Percentiles rank a stretch among this genome's conserved stretches.
phyloP scores from a whole-genome alignment of 1,284 basidiomycete species.

The Coniophora puteana region DNA sequence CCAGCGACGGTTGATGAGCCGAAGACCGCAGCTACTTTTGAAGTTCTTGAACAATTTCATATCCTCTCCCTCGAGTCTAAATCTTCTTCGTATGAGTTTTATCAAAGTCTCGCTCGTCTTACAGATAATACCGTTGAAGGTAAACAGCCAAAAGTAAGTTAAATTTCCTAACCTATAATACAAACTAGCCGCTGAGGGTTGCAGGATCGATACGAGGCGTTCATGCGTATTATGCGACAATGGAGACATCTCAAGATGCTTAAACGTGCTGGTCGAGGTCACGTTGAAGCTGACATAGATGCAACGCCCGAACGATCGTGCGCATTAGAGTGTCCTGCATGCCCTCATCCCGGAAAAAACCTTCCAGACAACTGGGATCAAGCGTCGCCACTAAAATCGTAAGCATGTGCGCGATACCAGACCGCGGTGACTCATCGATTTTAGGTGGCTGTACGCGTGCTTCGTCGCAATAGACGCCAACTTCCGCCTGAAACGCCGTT shows the following conservation, averaged over 20 bases:
- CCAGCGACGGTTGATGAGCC: conserved; percentile 9
- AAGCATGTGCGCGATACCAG: background rate
- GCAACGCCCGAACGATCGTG: background rate
- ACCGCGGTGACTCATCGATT: background rate
- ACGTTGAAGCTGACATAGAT: background rate
- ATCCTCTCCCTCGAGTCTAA: conserved; percentile 11
- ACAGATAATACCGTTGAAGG: conserved; percentile 15
- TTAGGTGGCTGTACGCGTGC: background rate
- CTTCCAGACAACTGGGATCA: background rate
- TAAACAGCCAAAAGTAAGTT: too few relatives aligned
- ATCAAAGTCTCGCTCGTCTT: conserved; percentile 11
- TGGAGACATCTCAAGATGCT: background rate
- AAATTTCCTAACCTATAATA: too few relatives aligned
- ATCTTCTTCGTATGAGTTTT: conserved; percentile 13
- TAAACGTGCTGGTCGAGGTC: background rate
- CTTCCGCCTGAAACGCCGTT: background rate
- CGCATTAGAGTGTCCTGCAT: background rate
- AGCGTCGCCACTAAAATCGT: background rate
- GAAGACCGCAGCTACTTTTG: conserved; percentile 14
- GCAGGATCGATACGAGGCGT: background rate
- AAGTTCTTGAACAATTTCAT: conserved; percentile 13
- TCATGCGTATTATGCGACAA: background rate
- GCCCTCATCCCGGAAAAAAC: background rate
- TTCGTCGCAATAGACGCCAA: too few relatives aligned
- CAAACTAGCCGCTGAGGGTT: too few relatives aligned